Base-by-base conservation (phyloP, 2,329 filamentous ascomycete genomes). In the Rhinocladiella similis region DNA sequence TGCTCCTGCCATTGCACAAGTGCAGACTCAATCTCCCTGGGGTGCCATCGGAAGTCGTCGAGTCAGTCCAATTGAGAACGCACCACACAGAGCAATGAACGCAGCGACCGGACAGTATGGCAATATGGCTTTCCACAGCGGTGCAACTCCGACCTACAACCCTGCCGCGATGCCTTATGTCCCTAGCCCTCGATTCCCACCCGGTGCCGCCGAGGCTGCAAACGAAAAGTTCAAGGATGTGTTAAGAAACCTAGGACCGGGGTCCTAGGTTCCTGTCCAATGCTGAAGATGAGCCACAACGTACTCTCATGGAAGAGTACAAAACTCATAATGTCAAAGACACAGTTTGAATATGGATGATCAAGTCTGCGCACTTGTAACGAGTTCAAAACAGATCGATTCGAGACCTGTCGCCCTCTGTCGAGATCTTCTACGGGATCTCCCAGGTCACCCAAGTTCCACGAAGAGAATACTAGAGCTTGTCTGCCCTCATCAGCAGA, bases 1-100 rank as follows among this genome's bases (percentile, higher is more conserved):
- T 33, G 5, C 29, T 10, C 10, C 29, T 12, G 29, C 29, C 29
- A 33, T 33, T 7, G 29, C 6, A 12, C 29, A 33, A 9, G 10
- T 33, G 6, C 29, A 33, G 29, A 33, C 29, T 22, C 52, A 52
- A 43, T 53, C 52, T 53, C 41, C 57, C 10, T 59, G 53, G 53
- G 57, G 57, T 14, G 45, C 50, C 3, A 53, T 59, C 35, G 57
- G 57, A 27, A 59, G 45, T 38, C 53, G 57, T 41, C 48, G 48
- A 48, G 36, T 29, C 16, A 49, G 57, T 18, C 43, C 51, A 4
- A 36, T 19, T 12, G 29, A 42, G 12, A 39, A 41, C 18, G 43
- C 20, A 41, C 19, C 16, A 4, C 49, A n/a, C 5, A 16, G 38
- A 41, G n/a, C 38, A 5, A 18, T 16, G 38, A 41, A 41, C 38